Base-by-base conservation (phyloP, 148 eudicot species). In the Camellia sinensis region DNA sequence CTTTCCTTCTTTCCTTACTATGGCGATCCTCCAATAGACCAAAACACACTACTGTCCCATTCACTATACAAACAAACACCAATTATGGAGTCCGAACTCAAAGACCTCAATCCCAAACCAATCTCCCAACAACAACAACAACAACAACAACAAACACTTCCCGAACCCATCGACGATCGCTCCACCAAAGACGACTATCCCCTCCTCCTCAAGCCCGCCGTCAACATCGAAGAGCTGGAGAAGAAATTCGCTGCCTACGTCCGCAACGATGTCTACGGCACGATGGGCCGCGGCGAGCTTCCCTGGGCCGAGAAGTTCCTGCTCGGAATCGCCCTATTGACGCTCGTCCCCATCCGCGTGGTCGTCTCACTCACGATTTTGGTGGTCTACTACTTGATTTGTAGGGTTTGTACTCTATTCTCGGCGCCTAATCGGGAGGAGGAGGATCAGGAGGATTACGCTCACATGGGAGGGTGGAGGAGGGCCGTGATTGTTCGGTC, bases 401-500 rank as follows among this genome's bases (percentile, higher is more conserved):
- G 97, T 79, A 78, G 84, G 83, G 77, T 88, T 65, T 94, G 98
- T 13, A 94, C 98, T 14, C 66, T 83, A 64, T 90, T 91, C 71
- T 70, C 74, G 80, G 84, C 73, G 13, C 89, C 94, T 40, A 88
- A 88, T 82, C 83, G 89, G 44, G 88, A 86, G 45, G 90, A 82
- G 3, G 93, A 84, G 71, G 37, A 29, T 29, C 87, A 89, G 75
- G 96, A 91, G 84, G 92, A 90, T 84, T 95, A 83, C 40, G 94
- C 92, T 0, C 91, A 93, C 29, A 59, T 92, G 84, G 89, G 84
- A 3, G 97, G 99, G 29, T 91, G 94, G 97, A 88, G 99, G 83
- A 88, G 97, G 74, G 72, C 68, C 13, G 83, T 91, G 53, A 88
- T 95, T 81, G 86, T 92, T 3, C 19, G 18, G 22, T 74, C 75